Evolutionary conservation across 2,329 filamentous ascomycete species (phyloP), one percentile per base, ranked within the genome.

Genomic region (Exserohilum turcica): DNA sequence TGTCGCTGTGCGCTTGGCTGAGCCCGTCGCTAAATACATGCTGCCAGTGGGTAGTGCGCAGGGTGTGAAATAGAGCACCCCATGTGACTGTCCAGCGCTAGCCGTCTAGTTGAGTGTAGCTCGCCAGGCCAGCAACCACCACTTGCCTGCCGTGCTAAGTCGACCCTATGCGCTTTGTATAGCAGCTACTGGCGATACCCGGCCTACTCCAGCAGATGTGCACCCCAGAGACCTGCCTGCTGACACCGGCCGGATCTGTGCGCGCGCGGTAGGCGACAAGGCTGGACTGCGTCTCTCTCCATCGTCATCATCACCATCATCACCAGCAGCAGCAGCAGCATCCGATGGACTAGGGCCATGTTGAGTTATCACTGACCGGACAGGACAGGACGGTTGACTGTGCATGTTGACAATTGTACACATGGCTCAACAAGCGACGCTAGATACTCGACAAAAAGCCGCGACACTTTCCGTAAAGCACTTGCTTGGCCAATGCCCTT

Each of bases 21-120:
- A 43, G 39, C 32, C 43, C 35, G 47, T 43, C 15, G 43, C 27
- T 47, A 43, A 45, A 37, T 39, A 48, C 43, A 37, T 24, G 42
- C 32, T 42, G 33, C 40, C 18, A 27, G 47, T 56, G 50, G 16
- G 32, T 43, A 31, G 38, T 31, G 9, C 36, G 44, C 47, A 33
- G 35, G 21, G 38, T 43, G 44, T 43, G 29, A 40, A 47, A 43
- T 48, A 37, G 27, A 38, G 31, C 37, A 42, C 32, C 21, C 32
- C 44, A 33, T 38, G 38, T 48, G 46, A 42, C 43, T 36, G 43
- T 48, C 39, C 24, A 46, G 32, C 53, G 48, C 56, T 59, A 59
- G 43, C 38, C 19, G 33, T 32, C 15, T 40, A 39, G 40, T 43
- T 36, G 40, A 50, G 44, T 40, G 43, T 52, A 48, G 49, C 49